Evolutionary conservation across 2,329 filamentous ascomycete genomes (phyloP).

Genomic region (Clarireedia sp.): DNA sequence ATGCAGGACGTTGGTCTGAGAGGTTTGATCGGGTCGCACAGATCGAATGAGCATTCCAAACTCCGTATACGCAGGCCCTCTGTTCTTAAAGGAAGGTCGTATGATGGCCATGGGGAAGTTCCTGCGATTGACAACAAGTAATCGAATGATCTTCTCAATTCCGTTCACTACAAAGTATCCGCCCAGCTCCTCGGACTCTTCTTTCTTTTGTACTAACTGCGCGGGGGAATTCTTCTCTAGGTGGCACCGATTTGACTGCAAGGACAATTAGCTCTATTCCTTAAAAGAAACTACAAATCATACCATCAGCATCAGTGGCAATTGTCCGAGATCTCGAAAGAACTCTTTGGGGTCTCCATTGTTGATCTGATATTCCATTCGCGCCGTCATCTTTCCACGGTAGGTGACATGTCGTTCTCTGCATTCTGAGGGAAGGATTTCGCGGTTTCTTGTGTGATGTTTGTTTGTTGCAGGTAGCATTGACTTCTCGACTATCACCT

Average conservation of each 20-base stretch:
- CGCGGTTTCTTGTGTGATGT: constrained; percentile 66
- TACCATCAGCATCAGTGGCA: constrained; percentile 91
- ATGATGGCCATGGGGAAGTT: constrained; percentile 96
- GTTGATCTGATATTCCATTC: constrained; percentile 81
- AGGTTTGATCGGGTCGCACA: constrained; percentile 94
- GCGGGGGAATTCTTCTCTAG: constrained; percentile 78
- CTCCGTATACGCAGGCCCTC: constrained; percentile 80
- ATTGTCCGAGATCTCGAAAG: constrained; percentile 74
- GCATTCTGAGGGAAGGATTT: constrained; percentile 87
- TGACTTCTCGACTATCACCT: constrained; percentile 76
- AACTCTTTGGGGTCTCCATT: constrained; percentile 77
- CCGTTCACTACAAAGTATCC: constrained; percentile 98
- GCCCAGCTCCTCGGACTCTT: constrained; percentile 92
- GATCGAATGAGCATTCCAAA: constrained; percentile 88
- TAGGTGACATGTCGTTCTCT: constrained; percentile 91
- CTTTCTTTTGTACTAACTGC: constrained; percentile 75
- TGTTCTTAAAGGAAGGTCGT: constrained; percentile 79
- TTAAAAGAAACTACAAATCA: constrained; percentile 5
- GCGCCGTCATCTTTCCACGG: constrained; percentile 74
- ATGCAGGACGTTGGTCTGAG: constrained; percentile 93
- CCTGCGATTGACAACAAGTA: constrained; percentile 80
- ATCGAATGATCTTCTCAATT: constrained; percentile 91
- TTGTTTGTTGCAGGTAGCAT: constrained; percentile 76
- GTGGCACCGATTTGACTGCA: constrained; percentile 79
- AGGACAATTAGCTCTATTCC: constrained; percentile 18